A percentile compares a stretch with the other conserved stretches of the same genome.
phyloP scores from a whole-genome alignment of 257 asterid genomes.

The Solanum acaule region DNA sequence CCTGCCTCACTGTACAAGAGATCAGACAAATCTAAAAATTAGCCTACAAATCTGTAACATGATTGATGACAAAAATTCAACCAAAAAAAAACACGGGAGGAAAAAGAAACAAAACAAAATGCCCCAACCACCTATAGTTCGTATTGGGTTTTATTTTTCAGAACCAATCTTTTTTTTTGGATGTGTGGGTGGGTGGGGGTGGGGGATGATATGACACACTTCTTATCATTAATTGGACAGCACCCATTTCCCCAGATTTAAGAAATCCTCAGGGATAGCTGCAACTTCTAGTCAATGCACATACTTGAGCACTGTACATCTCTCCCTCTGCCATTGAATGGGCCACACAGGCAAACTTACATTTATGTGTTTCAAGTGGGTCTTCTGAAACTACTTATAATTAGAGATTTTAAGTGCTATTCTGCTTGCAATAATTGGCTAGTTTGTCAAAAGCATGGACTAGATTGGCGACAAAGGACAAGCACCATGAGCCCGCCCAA shows the following conservation, averaged over 20 bases:
- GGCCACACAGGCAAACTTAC: background rate
- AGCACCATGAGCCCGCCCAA: background rate
- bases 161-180: background rate
- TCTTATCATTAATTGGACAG: background rate
- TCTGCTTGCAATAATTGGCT: background rate
- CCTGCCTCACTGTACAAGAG: conserved; percentile 44
- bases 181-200: background rate
- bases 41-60: background rate
- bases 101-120: background rate
- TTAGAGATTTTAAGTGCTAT: background rate
- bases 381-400: background rate
- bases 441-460: background rate
- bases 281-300: background rate
- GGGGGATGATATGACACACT: background rate
- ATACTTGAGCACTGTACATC: background rate
- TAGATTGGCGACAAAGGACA: background rate
- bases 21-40: background rate
- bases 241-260: background rate
- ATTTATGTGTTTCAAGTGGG: background rate
- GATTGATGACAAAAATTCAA: background rate
- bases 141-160: background rate
- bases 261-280: background rate
- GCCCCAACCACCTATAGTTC: background rate
- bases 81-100: background rate
- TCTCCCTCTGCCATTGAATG: background rate